Percentiles rank a stretch among this genome's conserved stretches.
Evolutionary conservation across 2,329 filamentous ascomycete genomes (phyloP).

Genomic region (Alternaria hordeiaustralica): DNA sequence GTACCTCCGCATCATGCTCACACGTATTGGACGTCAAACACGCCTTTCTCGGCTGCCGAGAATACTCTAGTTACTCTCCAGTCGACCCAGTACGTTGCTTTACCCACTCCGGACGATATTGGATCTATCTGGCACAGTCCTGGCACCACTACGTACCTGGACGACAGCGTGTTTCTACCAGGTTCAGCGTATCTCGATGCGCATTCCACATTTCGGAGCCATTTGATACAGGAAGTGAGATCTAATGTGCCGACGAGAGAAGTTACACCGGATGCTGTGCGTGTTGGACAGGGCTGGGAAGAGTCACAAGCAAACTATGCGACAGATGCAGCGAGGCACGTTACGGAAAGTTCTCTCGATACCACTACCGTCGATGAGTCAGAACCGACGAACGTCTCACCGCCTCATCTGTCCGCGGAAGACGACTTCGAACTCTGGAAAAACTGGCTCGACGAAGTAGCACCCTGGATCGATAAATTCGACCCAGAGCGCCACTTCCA

Average conservation of each 20-base stretch:
- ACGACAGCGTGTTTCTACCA: conserved; percentile 19
- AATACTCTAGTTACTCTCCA: background rate
- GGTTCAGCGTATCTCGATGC: conserved; percentile 26
- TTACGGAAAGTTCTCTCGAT: background rate
- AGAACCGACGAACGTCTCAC: background rate
- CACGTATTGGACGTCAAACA: background rate
- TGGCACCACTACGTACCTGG: background rate
- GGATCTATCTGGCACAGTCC: conserved; percentile 5
- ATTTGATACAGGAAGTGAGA: conserved; percentile 22
- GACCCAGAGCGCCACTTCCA: conserved; percentile 62
- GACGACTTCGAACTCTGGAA: conserved; percentile 24
- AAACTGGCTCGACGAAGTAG: conserved; percentile 60
- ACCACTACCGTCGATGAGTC: background rate
- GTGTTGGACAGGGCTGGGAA: background rate
- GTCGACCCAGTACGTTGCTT: background rate
- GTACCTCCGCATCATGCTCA: background rate
- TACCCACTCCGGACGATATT: background rate
- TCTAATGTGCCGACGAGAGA: conserved; percentile 16
- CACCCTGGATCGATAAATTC: conserved; percentile 65
- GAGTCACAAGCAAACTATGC: background rate
- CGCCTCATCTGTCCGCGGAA: conserved; percentile 11
- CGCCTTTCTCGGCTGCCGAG: background rate
- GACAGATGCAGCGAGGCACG: background rate
- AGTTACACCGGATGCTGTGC: conserved; percentile 10
- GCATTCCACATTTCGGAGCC: conserved; percentile 23